phyloP scores from a whole-genome alignment of 1,139 yeast species.

The Saccharomyces pastorianus region DNA sequence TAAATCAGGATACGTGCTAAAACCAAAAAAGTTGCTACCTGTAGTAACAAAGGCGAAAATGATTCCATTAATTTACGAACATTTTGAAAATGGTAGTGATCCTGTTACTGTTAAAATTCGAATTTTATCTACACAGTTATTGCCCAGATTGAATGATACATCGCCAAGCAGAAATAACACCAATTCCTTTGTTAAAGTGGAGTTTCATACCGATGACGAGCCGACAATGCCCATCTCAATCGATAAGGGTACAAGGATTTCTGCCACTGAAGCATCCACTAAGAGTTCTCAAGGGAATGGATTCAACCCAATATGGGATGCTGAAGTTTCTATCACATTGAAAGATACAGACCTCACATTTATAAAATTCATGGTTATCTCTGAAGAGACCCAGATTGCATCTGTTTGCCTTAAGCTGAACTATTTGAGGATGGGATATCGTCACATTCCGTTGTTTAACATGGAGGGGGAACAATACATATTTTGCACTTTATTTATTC shows the following conservation, averaged over 20 bases:
- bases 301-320: slow-evolving; percentile 79
- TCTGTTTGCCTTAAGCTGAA: slow-evolving; percentile 46
- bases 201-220: slow-evolving; percentile 10
- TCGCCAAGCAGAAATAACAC: slow-evolving; percentile 24
- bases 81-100: slow-evolving; percentile 14
- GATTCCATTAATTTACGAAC: slow-evolving; percentile 21
- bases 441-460: slow-evolving; percentile 72
- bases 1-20: slow-evolving; percentile 64
- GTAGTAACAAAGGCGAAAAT: slow-evolving; percentile 21
- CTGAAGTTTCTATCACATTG: slow-evolving; percentile 40
- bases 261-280: slow-evolving; percentile 18
- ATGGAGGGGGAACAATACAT: slow-evolving; percentile 72
- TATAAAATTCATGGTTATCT: slow-evolving; percentile 43
- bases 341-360: slow-evolving; percentile 42
- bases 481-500: slow-evolving; percentile 66
- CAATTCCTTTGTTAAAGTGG: slow-evolving; percentile 24
- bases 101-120: slow-evolving; percentile 33
- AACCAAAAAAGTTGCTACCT: slow-evolving; percentile 43
- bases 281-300: slow-evolving; percentile 46
- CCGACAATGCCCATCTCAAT: neutral
- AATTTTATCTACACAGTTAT: slow-evolving; percentile 76
- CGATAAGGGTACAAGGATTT: neutral
- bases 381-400: slow-evolving; percentile 46
- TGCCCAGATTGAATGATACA: slow-evolving; percentile 55
- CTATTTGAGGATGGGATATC: slow-evolving; percentile 62